Conservation (phyloP, 306 rosid genomes). For the Pterocarpus macrocarpus region DNA sequence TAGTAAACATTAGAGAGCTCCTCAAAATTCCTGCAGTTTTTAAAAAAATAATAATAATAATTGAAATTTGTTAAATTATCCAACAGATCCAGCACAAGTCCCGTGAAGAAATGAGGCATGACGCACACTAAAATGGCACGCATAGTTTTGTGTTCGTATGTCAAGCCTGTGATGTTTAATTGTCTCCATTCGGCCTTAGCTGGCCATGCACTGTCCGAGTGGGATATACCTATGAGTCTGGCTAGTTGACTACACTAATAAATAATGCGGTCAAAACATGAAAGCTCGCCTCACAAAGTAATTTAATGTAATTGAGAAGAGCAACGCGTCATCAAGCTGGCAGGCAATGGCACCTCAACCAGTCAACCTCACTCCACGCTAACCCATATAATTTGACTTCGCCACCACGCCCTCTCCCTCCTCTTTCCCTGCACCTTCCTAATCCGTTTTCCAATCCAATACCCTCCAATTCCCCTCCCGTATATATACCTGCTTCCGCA, state of each 20-base stretch:
- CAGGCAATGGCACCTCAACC: slow-evolving; percentile 7
- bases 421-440: slow-evolving; percentile 23
- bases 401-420: not conserved
- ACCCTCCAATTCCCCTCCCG: not conserved
- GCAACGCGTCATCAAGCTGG: slow-evolving; percentile 61
- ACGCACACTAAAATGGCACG: not conserved
- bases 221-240: not conserved
- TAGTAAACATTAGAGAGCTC: no score
- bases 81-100: no score
- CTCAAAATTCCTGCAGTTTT: no score
- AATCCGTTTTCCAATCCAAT: not conserved
- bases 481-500: slow-evolving; percentile 34
- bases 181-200: slow-evolving; percentile 11
- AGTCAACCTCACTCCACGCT: not conserved
- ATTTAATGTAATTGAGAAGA: not conserved
- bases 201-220: slow-evolving; percentile 29
- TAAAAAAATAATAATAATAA: no score
- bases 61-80: no score
- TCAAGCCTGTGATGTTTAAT: not conserved
- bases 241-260: not conserved
- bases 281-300: not conserved
- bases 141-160: not conserved
- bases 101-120: not conserved
- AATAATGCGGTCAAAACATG: slow-evolving; percentile 15
- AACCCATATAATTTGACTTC: not conserved